Conservation (phyloP, 768 basidiomycete genomes). For the Neoboletus subvelutipes region DNA sequence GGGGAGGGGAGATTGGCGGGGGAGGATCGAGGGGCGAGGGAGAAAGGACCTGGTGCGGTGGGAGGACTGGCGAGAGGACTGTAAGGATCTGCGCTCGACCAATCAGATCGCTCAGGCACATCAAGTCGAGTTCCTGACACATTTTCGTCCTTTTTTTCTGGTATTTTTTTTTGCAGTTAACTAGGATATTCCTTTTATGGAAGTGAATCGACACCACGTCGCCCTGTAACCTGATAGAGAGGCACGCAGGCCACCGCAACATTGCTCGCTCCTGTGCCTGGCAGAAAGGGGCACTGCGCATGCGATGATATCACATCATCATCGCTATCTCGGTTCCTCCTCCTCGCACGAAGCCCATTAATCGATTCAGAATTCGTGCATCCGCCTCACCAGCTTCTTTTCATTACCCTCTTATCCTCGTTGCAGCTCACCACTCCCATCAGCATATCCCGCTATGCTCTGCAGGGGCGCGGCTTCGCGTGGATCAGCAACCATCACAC, state of each 20-base stretch:
- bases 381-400: neutral
- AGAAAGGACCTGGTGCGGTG: slow-evolving; percentile 30
- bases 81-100: slow-evolving; percentile 35
- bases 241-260: neutral
- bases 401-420: slow-evolving; percentile 5
- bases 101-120: slow-evolving; percentile 38
- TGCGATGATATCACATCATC: slow-evolving; percentile 3
- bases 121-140: slow-evolving; percentile 32
- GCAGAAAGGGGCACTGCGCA: neutral
- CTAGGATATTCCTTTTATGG: neutral
- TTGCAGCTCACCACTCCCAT: neutral
- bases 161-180: neutral
- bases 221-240: slow-evolving; percentile 8
- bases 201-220: neutral
- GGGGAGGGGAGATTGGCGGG: slow-evolving; percentile 2
- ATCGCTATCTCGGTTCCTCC: neutral
- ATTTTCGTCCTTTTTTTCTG: slow-evolving; percentile 17
- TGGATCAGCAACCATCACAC: slow-evolving; percentile 16
- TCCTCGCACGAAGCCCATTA: neutral
- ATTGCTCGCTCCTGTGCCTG: slow-evolving; percentile 7
- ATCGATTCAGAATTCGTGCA: neutral
- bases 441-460: neutral
- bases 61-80: slow-evolving; percentile 29
- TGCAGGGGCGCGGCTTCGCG: slow-evolving; percentile 8
- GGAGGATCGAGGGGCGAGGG: slow-evolving; percentile 24